These are phyloP conservation scores for Purpureocillium takamizusanense DNA, from an alignment of 2,329 filamentous ascomycete species.

Conservation along the genomic window DNA sequence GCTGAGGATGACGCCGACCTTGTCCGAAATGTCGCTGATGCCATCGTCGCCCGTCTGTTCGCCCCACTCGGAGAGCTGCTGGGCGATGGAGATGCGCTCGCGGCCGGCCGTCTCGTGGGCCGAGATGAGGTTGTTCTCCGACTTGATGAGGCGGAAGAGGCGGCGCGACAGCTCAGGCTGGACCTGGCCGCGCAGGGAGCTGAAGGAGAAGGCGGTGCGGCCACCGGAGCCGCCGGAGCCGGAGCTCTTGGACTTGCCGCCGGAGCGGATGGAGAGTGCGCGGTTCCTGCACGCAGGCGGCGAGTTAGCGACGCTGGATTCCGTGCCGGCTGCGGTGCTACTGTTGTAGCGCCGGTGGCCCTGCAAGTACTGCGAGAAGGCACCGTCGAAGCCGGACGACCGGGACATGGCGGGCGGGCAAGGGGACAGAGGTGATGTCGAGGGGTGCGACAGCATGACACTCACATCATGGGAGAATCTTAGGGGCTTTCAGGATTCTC, in stretches of 20 bases:
- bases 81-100: constrained; percentile 76
- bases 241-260: constrained; percentile 40
- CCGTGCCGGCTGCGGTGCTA: too few species aligned
- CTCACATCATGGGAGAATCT: too few species aligned
- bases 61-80: constrained; percentile 93
- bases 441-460: too few species aligned
- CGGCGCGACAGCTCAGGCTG: constrained; percentile 85
- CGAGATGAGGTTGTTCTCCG: constrained; percentile 78
- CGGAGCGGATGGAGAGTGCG: constrained; percentile 63
- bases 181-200: constrained; percentile 72
- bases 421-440: too few species aligned
- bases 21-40: constrained; percentile 86
- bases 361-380: constrained; percentile 11
- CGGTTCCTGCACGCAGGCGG: constrained; percentile 50
- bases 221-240: constrained; percentile 25
- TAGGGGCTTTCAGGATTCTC: too few species aligned
- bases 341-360: constrained; percentile 8
- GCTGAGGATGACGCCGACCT: constrained; percentile 83
- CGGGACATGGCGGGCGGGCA: constrained; percentile 17
- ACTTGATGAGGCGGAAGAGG: constrained; percentile 89
- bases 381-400: constrained; percentile 20
- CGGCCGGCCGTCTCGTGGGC: constrained; percentile 78
- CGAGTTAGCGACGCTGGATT: constrained; percentile 17
- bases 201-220: constrained; percentile 74
- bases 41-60: constrained; percentile 83